Evolutionary conservation across 345 rosid species (phyloP).

Genomic region (Camelina laxa): DNA sequence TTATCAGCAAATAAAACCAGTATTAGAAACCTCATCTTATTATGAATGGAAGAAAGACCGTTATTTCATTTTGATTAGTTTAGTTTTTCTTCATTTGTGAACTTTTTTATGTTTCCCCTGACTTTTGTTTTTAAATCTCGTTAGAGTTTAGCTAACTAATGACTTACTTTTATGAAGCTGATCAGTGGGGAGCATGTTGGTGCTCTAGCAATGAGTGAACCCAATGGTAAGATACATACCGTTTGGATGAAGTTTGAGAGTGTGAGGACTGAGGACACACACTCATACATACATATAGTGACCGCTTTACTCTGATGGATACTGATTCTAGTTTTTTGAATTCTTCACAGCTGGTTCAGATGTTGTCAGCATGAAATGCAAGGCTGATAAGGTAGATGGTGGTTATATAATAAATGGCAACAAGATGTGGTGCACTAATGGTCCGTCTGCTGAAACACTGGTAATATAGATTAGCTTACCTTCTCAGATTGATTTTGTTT

Average conservation of each 20-base stretch:
- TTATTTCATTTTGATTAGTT: not conserved
- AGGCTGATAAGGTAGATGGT: slow-evolving; percentile 87
- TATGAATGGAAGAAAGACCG: not conserved
- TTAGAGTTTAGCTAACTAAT: slow-evolving; percentile 25
- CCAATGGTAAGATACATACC: slow-evolving; percentile 66
- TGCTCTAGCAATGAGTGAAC: slow-evolving; percentile 99
- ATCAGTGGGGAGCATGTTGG: slow-evolving; percentile 96
- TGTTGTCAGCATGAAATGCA: slow-evolving; percentile 96
- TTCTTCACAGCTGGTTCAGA: slow-evolving; percentile 85
- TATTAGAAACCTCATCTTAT: not conserved
- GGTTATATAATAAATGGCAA: slow-evolving; percentile 82
- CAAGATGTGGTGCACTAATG: slow-evolving; percentile 99
- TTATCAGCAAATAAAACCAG: not conserved
- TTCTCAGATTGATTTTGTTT: not conserved
- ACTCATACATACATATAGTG: not conserved
- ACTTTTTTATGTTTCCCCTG: not conserved
- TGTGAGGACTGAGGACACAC: not conserved
- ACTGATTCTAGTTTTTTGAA: slow-evolving; percentile 1
- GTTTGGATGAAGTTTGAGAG: slow-evolving; percentile 20
- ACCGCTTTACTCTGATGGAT: slow-evolving; percentile 7
- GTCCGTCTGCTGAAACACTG: slow-evolving; percentile 92
- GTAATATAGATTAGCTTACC: slow-evolving; percentile 45
- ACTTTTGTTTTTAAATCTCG: not conserved
- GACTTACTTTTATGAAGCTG: slow-evolving; percentile 62
- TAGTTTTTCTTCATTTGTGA: not conserved